These are phyloP conservation scores for Plasmodium sp. DNA, from an alignment of 169 alveolate genomes.

Conservation along the genomic window DNA sequence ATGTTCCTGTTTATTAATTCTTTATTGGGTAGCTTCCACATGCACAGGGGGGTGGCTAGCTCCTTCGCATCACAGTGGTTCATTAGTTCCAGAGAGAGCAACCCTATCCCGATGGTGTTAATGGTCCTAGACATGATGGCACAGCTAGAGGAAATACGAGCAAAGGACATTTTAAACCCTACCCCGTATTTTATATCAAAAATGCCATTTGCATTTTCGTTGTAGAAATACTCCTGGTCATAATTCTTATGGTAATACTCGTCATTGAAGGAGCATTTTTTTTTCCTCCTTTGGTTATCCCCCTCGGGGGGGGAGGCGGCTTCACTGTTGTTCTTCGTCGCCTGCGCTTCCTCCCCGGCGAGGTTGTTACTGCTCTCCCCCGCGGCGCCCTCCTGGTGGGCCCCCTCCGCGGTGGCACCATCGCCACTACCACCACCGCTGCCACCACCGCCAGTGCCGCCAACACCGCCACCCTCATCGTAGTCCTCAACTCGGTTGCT, in stretches of 20 bases:
- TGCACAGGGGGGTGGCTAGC: conserved; percentile 87
- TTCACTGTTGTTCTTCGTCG: background rate
- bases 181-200: conserved; percentile 83
- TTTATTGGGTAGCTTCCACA: conserved; percentile 92
- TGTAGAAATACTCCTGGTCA: conserved; percentile 56
- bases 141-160: conserved; percentile 89
- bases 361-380: background rate
- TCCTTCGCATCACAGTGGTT: conserved; percentile 85
- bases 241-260: conserved; percentile 22
- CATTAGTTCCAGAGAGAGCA: conserved; percentile 88
- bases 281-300: background rate
- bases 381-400: background rate
- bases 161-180: conserved; percentile 92
- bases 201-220: conserved; percentile 55
- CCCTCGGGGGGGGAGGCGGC: background rate
- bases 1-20: conserved; percentile 89
- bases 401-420: background rate
- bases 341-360: background rate
- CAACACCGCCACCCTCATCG: background rate
- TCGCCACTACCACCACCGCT: background rate
- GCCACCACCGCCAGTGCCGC: background rate
- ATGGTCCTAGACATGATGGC: conserved; percentile 91
- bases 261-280: conserved; percentile 13
- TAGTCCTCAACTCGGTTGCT: background rate
- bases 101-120: conserved; percentile 90